These are phyloP conservation scores for Blastobotrys apis DNA, from an alignment of 1,139 yeast genomes.

Conservation along the genomic window DNA sequence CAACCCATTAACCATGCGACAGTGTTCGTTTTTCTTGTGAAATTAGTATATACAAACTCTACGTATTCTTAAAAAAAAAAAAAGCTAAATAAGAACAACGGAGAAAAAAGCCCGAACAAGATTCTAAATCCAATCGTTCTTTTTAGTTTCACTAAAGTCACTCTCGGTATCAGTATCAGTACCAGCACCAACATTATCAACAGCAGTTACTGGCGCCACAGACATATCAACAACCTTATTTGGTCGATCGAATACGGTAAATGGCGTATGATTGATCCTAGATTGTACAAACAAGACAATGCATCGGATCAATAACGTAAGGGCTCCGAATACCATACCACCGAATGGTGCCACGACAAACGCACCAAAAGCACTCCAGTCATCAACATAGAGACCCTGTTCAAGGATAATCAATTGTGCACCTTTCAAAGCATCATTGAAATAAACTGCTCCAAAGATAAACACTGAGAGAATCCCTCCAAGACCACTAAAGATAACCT, in stretches of 20 bases:
- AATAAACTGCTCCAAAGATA: slow-evolving; percentile 78
- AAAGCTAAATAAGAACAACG: background rate
- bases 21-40: too few relatives aligned
- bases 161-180: background rate
- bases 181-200: too few relatives aligned
- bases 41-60: too few relatives aligned
- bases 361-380: slow-evolving; percentile 96
- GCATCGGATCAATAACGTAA: slow-evolving; percentile 51
- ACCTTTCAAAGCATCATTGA: slow-evolving; percentile 66
- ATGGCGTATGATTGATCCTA: slow-evolving; percentile 42
- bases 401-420: slow-evolving; percentile 65
- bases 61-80: background rate
- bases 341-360: slow-evolving; percentile 89
- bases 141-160: background rate
- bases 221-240: too few relatives aligned
- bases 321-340: slow-evolving; percentile 57
- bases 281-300: slow-evolving; percentile 33
- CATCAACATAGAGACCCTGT: slow-evolving; percentile 76
- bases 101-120: background rate
- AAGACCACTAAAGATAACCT: slow-evolving; percentile 75
- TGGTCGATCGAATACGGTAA: slow-evolving; percentile 56
- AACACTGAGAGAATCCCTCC: slow-evolving; percentile 80
- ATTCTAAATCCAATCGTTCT: slow-evolving; percentile 3
- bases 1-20: too few relatives aligned
- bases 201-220: too few relatives aligned